These are phyloP conservation scores for Austroboletus eburneus DNA, from an alignment of 768 basidiomycete species.

Conservation along the genomic window DNA sequence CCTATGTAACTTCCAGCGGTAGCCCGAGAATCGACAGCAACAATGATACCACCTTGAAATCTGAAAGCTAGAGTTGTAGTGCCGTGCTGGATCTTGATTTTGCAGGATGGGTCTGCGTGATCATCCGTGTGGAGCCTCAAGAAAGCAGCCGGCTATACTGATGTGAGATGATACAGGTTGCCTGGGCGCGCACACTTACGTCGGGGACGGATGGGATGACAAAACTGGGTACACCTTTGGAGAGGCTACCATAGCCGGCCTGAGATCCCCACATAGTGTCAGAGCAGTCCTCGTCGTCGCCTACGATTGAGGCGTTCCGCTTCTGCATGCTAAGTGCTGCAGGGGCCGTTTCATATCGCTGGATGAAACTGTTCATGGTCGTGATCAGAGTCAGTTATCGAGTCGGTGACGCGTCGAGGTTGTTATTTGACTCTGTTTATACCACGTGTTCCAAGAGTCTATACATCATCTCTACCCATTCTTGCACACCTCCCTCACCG, in stretches of 20 bases:
- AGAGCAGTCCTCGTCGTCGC: slow-evolving; percentile 60
- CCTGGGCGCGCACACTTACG: slow-evolving; percentile 42
- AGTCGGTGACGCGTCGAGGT: slow-evolving; percentile 27
- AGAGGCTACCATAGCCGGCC: slow-evolving; percentile 75
- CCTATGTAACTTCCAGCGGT: slow-evolving; percentile 97
- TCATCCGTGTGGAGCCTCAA: slow-evolving; percentile 93
- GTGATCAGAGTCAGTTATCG: slow-evolving; percentile 30
- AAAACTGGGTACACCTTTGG: slow-evolving; percentile 70
- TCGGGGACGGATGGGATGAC: slow-evolving; percentile 69
- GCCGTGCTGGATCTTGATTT: slow-evolving; percentile 98
- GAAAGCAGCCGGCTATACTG: slow-evolving; percentile 78
- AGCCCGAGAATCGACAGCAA: slow-evolving; percentile 98
- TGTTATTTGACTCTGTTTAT: slow-evolving; percentile 20
- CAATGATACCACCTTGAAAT: slow-evolving; percentile 95
- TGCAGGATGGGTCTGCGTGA: slow-evolving; percentile 88
- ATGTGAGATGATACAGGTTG: slow-evolving; percentile 5
- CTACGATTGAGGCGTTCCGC: slow-evolving; percentile 41
- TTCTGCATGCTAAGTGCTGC: slow-evolving; percentile 46
- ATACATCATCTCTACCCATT: slow-evolving; percentile 57
- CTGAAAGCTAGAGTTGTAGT: slow-evolving; percentile 98
- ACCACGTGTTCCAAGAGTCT: slow-evolving; percentile 24
- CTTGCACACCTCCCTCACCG: slow-evolving; percentile 50
- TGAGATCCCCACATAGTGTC: slow-evolving; percentile 79
- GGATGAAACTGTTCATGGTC: slow-evolving; percentile 69
- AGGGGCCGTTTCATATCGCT: slow-evolving; percentile 59